These are phyloP conservation scores for Phialemonium atrogriseum DNA, from an alignment of 2,329 filamentous ascomycete species.

Conservation along the genomic window DNA sequence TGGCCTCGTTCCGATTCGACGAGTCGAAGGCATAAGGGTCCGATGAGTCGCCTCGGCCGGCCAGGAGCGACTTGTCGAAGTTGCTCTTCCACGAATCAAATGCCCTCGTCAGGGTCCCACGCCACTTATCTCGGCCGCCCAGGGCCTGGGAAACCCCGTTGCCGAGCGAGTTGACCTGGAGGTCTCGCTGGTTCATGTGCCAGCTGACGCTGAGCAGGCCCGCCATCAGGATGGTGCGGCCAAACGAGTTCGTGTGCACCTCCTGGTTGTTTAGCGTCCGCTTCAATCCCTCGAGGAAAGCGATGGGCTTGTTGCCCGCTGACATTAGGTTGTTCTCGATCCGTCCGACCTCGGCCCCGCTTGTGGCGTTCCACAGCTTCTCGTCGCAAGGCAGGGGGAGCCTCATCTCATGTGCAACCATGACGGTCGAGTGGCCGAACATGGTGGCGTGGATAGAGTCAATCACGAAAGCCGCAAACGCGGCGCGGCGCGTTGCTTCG, in stretches of 20 bases:
- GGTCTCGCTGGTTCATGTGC: conserved; percentile 95
- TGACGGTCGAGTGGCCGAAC: conserved; percentile 94
- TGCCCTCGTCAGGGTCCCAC: conserved; percentile 71
- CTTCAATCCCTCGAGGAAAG: conserved; percentile 87
- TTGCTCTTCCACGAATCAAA: conserved; percentile 93
- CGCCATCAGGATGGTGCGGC: conserved; percentile 87
- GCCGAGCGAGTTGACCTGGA: conserved; percentile 81
- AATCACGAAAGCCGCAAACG: conserved; percentile 89
- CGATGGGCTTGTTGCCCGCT: conserved; percentile 74
- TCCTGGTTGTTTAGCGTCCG: conserved; percentile 76
- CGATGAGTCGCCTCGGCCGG: conserved; percentile 37
- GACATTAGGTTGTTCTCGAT: conserved; percentile 73
- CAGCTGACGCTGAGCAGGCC: conserved; percentile 88
- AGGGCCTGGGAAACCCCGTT: conserved; percentile 65
- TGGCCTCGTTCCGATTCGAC: conserved; percentile 54
- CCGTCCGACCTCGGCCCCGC: conserved; percentile 74
- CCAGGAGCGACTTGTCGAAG: conserved; percentile 73
- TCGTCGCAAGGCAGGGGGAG: conserved; percentile 90
- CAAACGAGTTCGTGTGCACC: conserved; percentile 88
- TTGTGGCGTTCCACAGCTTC: conserved; percentile 83
- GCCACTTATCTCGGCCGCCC: conserved; percentile 87
- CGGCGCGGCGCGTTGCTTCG: conserved; percentile 80
- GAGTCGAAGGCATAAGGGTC: conserved; percentile 48
- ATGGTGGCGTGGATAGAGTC: conserved; percentile 96
- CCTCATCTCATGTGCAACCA: conserved; percentile 94